Evolutionary conservation across 2,329 filamentous ascomycete species (phyloP), one percentile per base, ranked within the genome.

Genomic region (Lasiodiplodia citricola): DNA sequence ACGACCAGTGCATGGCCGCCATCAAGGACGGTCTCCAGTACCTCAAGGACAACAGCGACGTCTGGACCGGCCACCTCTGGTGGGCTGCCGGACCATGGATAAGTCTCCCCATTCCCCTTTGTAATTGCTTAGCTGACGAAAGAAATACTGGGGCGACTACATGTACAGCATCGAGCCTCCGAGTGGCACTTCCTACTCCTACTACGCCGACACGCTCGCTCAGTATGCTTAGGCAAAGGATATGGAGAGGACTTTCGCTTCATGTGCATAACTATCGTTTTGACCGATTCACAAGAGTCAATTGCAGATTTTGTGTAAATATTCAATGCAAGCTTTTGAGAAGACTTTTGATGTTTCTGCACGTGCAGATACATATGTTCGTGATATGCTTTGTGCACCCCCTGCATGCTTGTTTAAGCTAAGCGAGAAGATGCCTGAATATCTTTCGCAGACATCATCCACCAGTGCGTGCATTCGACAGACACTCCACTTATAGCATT

Each of bases 21-120:
- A 74, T 87, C 16, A 78, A 81, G 64, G 84, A 84, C 56, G 82
- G 87, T 73, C 71, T 88, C 70, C 73, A 76, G 31, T 85, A 84
- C 73, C 71, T 88, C 72, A 78, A 74, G 0, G 73, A 81, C 47
- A 86, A 87, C 72, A 75, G 72, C 1, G 85, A 87, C 76, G 84
- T 87, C 2, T 87, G 87, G 86, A 76, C 75, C 41, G 86, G 86
- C 14, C 83, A 81, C 0, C 60, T 83, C 0, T 88, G 84, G 84
- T 88, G 86, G 86, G 83, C 83, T 37, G 86, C 84, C 25, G 86
- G 86, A 0, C 86, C 86, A 2, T 87, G 83, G 77, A 35, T 63
- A 51, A 52, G 58, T 63, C 21, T 51, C 11, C 18, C 23, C 14
- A 10, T 8, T 8, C 18, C 0, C 31, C 7, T n/a, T 23, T 6